These are phyloP conservation scores for Phytophthora sansomeana DNA, from an alignment of 352 stramenopile genomes.

Conservation along the genomic window DNA sequence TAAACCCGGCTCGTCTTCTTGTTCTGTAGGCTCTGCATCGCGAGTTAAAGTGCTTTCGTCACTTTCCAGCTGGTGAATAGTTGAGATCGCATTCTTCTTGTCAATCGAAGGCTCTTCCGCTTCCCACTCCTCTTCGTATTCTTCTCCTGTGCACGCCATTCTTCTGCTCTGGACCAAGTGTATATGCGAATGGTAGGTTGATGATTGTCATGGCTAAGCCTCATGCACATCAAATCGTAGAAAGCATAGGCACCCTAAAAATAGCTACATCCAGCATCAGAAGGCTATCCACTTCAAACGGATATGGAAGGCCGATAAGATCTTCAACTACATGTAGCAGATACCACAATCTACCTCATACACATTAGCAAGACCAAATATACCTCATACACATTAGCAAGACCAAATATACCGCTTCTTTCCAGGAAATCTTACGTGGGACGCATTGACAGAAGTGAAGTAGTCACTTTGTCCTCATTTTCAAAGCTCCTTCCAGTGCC, in stretches of 20 bases:
- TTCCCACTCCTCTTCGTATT: conserved; percentile 38
- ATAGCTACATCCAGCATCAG: conserved; percentile 14
- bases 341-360: no score
- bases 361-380: no score
- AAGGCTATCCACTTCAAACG: conserved; percentile 4
- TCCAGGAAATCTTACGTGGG: not conserved
- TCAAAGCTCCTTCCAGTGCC: conserved; percentile 61
- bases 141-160: conserved; percentile 19
- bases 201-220: conserved; percentile 2
- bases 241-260: conserved; percentile 22
- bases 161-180: not conserved
- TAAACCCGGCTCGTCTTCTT: not conserved
- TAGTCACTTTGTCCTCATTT: conserved; percentile 37
- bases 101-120: conserved; percentile 16
- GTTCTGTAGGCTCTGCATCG: conserved; percentile 14
- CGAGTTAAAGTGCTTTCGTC: conserved; percentile 13
- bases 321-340: not conserved
- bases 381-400: no score
- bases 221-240: conserved; percentile 4
- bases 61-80: conserved; percentile 8
- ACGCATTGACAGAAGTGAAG: not conserved
- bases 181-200: conserved; percentile 8
- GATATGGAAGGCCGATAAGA: conserved; percentile 14
- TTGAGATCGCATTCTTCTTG: conserved; percentile 14
- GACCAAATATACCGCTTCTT: not conserved